Percentiles rank a stretch among this genome's conserved stretches.
Conservation (phyloP, 2,329 filamentous ascomycete species). For the Lasiodiplodia citricola region DNA sequence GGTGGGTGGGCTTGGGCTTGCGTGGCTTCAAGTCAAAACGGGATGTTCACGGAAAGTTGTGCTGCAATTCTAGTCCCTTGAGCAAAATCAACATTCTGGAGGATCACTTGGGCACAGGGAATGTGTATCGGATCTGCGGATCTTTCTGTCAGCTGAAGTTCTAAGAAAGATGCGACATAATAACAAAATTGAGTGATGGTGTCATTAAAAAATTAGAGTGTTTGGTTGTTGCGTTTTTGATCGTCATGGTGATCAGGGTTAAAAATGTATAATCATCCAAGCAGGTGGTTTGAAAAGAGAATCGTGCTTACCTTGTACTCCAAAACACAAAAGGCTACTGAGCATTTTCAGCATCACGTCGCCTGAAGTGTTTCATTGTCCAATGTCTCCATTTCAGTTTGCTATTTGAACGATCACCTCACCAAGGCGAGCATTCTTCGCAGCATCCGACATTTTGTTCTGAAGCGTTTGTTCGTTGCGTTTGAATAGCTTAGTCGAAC, state of each 20-base stretch:
- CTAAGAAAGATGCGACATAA: background rate
- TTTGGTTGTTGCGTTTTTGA: constrained; percentile 63
- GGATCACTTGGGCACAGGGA: background rate
- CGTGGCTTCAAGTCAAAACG: background rate
- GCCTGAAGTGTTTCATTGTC: constrained; percentile 28
- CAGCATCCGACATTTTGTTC: constrained; percentile 10
- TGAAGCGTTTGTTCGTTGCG: background rate
- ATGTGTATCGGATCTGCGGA: background rate
- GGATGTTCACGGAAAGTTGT: background rate
- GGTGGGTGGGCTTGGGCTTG: background rate
- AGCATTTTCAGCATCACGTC: constrained; percentile 26
- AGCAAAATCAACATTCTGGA: background rate
- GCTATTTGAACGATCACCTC: constrained; percentile 31
- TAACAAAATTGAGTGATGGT: background rate
- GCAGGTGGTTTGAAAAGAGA: constrained; percentile 23
- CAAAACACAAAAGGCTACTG: constrained; percentile 33
- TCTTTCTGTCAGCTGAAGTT: background rate
- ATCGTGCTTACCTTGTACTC: constrained; percentile 42
- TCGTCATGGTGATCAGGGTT: constrained; percentile 68
- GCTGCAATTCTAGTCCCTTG: background rate
- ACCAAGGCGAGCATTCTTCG: constrained; percentile 6
- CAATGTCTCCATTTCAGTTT: constrained; percentile 40
- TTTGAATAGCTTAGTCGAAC: constrained; percentile 52
- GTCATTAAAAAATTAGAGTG: constrained; percentile 78
- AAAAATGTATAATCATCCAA: constrained; percentile 70